Evolutionary conservation across 2,329 filamentous ascomycete genomes (phyloP), one percentile per base, ranked within the genome.

Genomic region (Colletotrichum zoysiae): DNA sequence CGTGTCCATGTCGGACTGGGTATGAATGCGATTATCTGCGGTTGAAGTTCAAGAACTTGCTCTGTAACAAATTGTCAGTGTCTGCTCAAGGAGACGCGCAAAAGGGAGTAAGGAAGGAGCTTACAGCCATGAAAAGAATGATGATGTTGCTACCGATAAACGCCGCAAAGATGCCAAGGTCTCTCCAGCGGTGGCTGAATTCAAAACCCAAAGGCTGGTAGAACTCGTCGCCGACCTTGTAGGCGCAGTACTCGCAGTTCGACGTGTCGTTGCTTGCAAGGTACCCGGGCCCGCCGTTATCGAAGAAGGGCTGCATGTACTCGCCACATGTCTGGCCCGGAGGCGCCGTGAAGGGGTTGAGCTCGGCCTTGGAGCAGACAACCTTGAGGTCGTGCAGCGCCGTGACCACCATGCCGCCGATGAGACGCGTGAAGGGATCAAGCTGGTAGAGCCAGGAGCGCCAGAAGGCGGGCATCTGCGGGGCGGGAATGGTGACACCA

Each of bases 191-290:
- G 74, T 93, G 82, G 55, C 84, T 83, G 76, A 91, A 97, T 2
- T 82, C 84, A 77, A 97, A 87, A 2, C 87, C 86, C 23, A 97
- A 86, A 0, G 89, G 86, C 65, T 84, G 78, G 78, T 93, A 97
- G 78, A 95, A 97, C 82, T 97, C 86, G 75, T 97, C 92, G 40
- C 94, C 95, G 16, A 93, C 83, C 73, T 88, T 90, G 83, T 90
- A 97, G 0, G 94, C 93, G 78, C 95, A 97, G 83, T 97, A 97
- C 77, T 92, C 84, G 82, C 95, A 97, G 30, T 85, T 82, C 58
- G 83, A 87, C 0, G 92, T 93, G 1, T 85, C 84, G 75, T 92
- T 91, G 76, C 90, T 84, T 48, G 89, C 85, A 3, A 97, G 79
- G 76, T 97, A 97, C 0, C 94, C 94, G 0, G 88, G 78, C 0